Evolutionary conservation across 2,329 filamentous ascomycete genomes (phyloP).

Genomic region (Colletotrichum limetticola): DNA sequence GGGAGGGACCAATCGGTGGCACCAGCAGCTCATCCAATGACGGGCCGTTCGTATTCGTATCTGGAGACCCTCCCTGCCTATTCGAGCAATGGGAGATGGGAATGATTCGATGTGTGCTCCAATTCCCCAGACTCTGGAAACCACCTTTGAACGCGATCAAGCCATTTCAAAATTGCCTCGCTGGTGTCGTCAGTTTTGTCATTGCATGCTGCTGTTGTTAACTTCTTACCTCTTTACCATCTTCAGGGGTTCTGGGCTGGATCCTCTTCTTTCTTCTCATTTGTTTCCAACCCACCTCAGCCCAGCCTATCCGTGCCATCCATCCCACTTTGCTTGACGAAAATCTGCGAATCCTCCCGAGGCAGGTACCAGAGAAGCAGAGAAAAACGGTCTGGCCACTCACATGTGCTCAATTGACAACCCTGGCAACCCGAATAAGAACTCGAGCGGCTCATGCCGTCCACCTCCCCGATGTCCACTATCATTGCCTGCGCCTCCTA

Average conservation of each 20-base stretch:
- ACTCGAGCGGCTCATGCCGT: slow-evolving; percentile 16
- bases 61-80: slow-evolving; percentile 19
- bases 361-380: slow-evolving; percentile 8
- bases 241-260: not conserved
- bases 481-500: not conserved
- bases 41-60: slow-evolving; percentile 35
- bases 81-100: slow-evolving; percentile 14
- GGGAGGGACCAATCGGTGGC: slow-evolving; percentile 24
- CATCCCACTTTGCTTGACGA: not conserved
- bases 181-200: slow-evolving; percentile 13
- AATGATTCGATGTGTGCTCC: slow-evolving; percentile 32
- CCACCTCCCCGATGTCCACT: not conserved
- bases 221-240: not conserved
- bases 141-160: slow-evolving; percentile 26
- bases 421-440: slow-evolving; percentile 29
- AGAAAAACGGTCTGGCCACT: slow-evolving; percentile 3
- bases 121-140: slow-evolving; percentile 11
- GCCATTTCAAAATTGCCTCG: slow-evolving; percentile 25
- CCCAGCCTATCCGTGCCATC: not conserved
- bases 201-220: not conserved
- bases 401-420: slow-evolving; percentile 25
- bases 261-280: not conserved
- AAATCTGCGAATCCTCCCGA: slow-evolving; percentile 12
- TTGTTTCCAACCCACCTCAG: not conserved
- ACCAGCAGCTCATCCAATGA: slow-evolving; percentile 25